These are phyloP conservation scores for Euphorbia celastroides DNA, from an alignment of 441 rosid species.

Conservation along the genomic window DNA sequence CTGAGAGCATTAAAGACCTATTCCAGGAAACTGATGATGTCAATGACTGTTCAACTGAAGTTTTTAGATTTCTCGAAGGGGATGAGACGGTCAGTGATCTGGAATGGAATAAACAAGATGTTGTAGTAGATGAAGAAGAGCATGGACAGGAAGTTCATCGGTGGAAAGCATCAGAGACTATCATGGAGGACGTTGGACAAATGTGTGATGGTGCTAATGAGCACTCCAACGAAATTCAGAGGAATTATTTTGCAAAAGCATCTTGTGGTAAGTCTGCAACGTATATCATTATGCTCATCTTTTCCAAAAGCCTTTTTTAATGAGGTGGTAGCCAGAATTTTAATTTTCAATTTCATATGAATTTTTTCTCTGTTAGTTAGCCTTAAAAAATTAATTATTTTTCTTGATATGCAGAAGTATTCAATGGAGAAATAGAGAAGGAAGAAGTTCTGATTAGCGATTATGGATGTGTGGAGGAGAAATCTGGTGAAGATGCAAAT, in stretches of 20 bases:
- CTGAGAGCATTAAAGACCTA: background rate
- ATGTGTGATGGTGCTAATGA: background rate
- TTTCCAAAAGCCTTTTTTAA: background rate
- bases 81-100: slow-evolving; percentile 10
- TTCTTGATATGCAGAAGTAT: background rate
- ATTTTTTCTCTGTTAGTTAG: background rate
- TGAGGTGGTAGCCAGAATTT: background rate
- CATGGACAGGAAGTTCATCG: slow-evolving; percentile 7
- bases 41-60: slow-evolving; percentile 15
- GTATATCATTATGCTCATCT: background rate
- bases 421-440: background rate
- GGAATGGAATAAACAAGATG: slow-evolving; percentile 10
- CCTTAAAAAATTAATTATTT: background rate
- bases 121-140: background rate
- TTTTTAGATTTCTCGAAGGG: slow-evolving; percentile 11
- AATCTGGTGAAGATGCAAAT: slow-evolving; percentile 2
- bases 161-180: slow-evolving; percentile 14
- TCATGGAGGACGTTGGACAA: background rate
- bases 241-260: background rate
- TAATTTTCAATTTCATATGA: background rate
- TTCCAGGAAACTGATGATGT: slow-evolving; percentile 13
- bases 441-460: background rate
- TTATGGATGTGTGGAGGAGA: background rate
- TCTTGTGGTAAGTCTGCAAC: slow-evolving; percentile 13
- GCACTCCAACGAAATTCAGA: background rate